Evolutionary conservation across 208 protist genomes (phyloP), one percentile per base, ranked within the genome.

Genomic region (Leishmania tarentolae): DNA sequence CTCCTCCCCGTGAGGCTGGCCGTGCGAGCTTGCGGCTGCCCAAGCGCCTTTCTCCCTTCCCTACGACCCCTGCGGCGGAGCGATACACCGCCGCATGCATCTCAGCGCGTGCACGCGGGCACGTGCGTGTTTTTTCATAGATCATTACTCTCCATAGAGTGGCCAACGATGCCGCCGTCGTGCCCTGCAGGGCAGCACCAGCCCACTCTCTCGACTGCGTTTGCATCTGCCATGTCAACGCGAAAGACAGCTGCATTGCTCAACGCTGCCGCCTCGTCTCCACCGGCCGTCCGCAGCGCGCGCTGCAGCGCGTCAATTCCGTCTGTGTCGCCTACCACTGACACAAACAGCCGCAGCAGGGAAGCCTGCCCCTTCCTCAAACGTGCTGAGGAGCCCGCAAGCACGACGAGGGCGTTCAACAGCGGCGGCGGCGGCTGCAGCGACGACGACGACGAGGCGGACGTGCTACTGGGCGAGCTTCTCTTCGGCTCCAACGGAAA

Each of bases 401-500:
- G 31, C 61, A 40, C 13, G 28, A 61, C 56, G 15, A 68, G 31
- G 61, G 61, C 15, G 31, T 40, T 31, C 31, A 40, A n/a, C n/a
- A n/a, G 31, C 61, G 17, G 28, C 44, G 13, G 19, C 68, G 9
- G 69, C 44, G 5, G 65, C 65, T 3, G 19, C 37, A 24, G 19
- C 69, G 69, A 61, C 4, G 50, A 57, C 1, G 50, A 76, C 17
- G 31, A 59, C 13, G 71, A 37, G 35, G 15, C 69, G 9, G 72
- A 57, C 50, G 17, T 63, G 50, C 44, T 76, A 5, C 28, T 76
- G 50, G 72, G 50, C 13, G 50, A 76, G n/a, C 72, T 76, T 61
- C 44, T 76, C 31, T 56, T 56, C 47, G 44, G 72, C 3, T 19
- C 50, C 15, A 31, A 61, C 31, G 52, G 9, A n/a, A 40, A 19